These are phyloP conservation scores for Zychaea mexicana DNA, from an alignment of 371 early-diverging fungal species.

Conservation along the genomic window DNA sequence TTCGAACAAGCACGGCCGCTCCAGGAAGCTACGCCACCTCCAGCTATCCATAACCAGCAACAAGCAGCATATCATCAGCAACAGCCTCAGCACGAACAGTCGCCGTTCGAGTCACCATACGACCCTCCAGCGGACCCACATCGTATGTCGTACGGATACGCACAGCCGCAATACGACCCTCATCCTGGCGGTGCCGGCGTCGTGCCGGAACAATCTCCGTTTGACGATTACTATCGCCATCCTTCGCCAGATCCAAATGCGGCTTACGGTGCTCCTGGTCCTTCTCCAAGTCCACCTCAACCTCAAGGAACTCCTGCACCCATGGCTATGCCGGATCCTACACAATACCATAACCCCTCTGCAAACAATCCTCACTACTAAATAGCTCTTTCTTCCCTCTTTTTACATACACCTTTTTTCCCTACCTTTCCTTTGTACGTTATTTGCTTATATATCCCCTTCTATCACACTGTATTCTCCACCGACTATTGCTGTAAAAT, in stretches of 20 bases:
- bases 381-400: neutral
- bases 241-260: conserved; percentile 7
- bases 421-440: neutral
- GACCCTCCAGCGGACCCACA: conserved; percentile 19
- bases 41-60: neutral
- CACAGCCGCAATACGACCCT: conserved; percentile 13
- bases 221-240: conserved; percentile 17
- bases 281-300: conserved; percentile 9
- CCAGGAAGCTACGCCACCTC: conserved; percentile 13
- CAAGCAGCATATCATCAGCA: neutral
- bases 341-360: conserved; percentile 14
- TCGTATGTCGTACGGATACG: conserved; percentile 11
- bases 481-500: neutral
- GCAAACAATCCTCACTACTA: conserved; percentile 6
- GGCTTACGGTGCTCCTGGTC: neutral
- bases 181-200: neutral
- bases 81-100: conserved; percentile 6
- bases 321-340: conserved; percentile 25
- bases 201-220: conserved; percentile 16
- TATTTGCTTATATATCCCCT: neutral
- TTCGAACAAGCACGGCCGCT: conserved; percentile 29
- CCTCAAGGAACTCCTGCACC: conserved; percentile 8
- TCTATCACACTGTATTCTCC: neutral
- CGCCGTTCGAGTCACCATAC: conserved; percentile 29
- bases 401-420: neutral